Base-by-base conservation (phyloP, 2,329 filamentous ascomycete species). In the Clonostachys solani region DNA sequence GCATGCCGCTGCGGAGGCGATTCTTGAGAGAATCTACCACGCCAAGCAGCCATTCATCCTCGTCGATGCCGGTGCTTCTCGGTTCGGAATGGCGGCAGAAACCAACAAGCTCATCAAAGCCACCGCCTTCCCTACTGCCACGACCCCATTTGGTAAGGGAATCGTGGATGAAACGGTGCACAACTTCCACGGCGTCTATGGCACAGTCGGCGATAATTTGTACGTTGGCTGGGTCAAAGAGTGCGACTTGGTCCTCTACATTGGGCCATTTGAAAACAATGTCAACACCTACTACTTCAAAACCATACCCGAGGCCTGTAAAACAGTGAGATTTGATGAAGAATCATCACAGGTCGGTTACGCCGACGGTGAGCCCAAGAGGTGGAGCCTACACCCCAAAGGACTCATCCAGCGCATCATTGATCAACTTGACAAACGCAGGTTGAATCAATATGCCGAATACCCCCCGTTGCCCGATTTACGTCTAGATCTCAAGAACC, bases 71-170 rank as follows among this genome's bases (percentile, higher is more conserved):
- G 92, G 89, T 58, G 86, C 89, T 12, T 83, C 91, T 53, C 83
- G 89, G 33, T 87, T 92, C 60, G 77, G 84, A 40, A 86, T 87
- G 15, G 65, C 92, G 2, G 65, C 81, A 1, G 89, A 94, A 64
- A 83, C 90, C 16, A 82, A 88, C 55, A 78, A 80, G 8, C 72
- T 95, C n/a, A 72, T 95, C 45, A 74, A 84, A 50, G 88, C 85
- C 64, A 87, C 88, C 1, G 74, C 81, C 5, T 72, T 95, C 8
- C 90, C 91, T 5, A 86, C 88, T 0, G 95, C 94, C 56, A 87
- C 92, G n/a, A 87, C 89, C 0, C 89, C 90, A 3, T 95, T 95
- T 87, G 90, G 90, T 42, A 95, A 95, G 69, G 81, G 89, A 16
- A 86, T 87, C 17, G 79, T 95, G 42, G 79, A 94, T 57, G 90